A percentile compares a stretch with the other conserved stretches of the same genome.
Conservation (phyloP, 345 rosid species). For the Salix koriyanagi region DNA sequence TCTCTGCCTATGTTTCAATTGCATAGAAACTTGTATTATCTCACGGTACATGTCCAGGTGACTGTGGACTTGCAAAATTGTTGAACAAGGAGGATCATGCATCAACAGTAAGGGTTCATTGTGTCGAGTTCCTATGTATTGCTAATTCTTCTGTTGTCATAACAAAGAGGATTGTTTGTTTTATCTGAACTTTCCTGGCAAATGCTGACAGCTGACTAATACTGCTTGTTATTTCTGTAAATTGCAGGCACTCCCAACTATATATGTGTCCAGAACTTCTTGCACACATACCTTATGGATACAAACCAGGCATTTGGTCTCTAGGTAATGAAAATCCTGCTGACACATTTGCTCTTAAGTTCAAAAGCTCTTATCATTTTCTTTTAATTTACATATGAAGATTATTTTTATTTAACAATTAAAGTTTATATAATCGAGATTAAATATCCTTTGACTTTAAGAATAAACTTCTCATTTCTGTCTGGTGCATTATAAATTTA, state of each 20-base stretch:
- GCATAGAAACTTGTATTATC: background rate
- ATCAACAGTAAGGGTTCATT: constrained; percentile 35
- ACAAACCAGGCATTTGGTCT: constrained; percentile 57
- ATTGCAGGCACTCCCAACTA: constrained; percentile 56
- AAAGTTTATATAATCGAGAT: too few species aligned
- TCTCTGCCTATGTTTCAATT: background rate
- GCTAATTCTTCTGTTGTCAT: background rate
- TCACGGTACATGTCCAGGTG: constrained; percentile 28
- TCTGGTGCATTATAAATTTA: too few species aligned
- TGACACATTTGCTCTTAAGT: background rate
- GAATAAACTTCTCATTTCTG: too few species aligned
- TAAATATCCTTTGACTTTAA: too few species aligned
- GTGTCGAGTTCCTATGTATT: background rate
- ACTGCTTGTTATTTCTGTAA: constrained; percentile 17
- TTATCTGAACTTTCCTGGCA: background rate
- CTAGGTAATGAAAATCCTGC: constrained; percentile 26
- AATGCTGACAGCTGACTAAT: background rate
- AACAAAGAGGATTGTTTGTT: background rate
- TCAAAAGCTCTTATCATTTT: background rate
- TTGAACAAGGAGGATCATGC: constrained; percentile 46
- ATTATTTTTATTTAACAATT: too few species aligned
- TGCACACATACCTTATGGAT: constrained; percentile 57
- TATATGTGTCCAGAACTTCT: constrained; percentile 64
- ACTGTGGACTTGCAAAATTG: constrained; percentile 51
- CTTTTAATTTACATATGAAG: too few species aligned